Conservation (phyloP, 1,139 yeast genomes). For the Yamadazyma sp. region DNA sequence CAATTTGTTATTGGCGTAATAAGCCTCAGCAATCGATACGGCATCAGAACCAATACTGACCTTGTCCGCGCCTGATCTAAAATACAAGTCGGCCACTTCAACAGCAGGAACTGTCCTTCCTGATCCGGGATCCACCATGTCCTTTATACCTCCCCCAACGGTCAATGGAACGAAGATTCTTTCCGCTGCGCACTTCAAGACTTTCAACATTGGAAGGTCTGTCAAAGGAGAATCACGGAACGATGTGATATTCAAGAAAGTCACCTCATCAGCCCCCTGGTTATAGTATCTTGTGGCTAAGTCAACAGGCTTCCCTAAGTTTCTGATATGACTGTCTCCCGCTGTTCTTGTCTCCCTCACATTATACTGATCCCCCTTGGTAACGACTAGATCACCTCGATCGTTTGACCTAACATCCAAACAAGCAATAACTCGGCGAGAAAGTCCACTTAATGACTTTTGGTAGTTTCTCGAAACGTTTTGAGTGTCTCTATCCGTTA, state of each 20-base stretch:
- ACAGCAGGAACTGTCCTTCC: conserved; percentile 78
- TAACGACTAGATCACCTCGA: conserved; percentile 90
- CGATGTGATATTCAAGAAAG: conserved; percentile 91
- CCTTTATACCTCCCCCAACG: conserved; percentile 97
- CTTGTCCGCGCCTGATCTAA: conserved; percentile 95
- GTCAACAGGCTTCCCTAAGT: conserved; percentile 93
- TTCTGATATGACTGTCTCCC: conserved; percentile 62
- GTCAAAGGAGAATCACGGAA: conserved; percentile 88
- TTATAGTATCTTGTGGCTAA: conserved; percentile 84
- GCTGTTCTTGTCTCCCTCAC: conserved; percentile 71
- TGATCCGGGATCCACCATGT: conserved; percentile 74
- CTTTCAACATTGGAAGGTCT: conserved; percentile 95
- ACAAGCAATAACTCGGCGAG: conserved; percentile 92
- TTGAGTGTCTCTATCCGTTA: conserved; percentile 21
- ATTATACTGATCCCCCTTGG: conserved; percentile 97
- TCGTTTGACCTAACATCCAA: conserved; percentile 95
- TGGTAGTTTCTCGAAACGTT: conserved; percentile 45
- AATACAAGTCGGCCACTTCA: conserved; percentile 86
- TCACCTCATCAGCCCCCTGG: conserved; percentile 97
- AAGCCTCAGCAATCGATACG: conserved; percentile 83
- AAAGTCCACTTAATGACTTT: conserved; percentile 64
- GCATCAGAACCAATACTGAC: conserved; percentile 98
- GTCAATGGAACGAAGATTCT: conserved; percentile 94
- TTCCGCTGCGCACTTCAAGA: conserved; percentile 76
- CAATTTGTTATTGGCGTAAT: conserved; percentile 54